Base-by-base conservation (phyloP, 2,329 filamentous ascomycete species). In the Phaeosphaeria sp. region DNA sequence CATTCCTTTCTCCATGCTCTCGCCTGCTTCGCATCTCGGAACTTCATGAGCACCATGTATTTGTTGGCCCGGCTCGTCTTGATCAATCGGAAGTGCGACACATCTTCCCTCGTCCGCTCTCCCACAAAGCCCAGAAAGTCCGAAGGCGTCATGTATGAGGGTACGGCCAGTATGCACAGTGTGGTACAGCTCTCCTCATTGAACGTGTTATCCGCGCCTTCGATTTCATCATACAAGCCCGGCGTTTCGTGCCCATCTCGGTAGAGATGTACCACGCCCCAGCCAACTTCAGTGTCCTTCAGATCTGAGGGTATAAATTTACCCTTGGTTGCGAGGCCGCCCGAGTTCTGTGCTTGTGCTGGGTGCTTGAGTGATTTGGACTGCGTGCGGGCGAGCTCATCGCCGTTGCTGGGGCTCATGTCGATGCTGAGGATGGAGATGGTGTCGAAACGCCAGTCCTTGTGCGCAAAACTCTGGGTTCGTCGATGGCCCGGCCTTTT, bases 11-110 rank as follows among this genome's bases (percentile, higher is more conserved):
- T 89, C 90, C 94, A 99, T 51, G 88, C 85, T 67, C 84, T 87
- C 15, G 95, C 95, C 61, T 87, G 87, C 69, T 85, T 86, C 27
- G 86, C 85, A 63, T 90, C 88, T 48, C 92, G 86, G 74, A 98
- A 97, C 79, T 97, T 97, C 86, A 99, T 90, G 60, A 99, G 82
- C 23, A 96, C 94, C 83, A 99, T 90, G 79, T 98, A 98, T 60
- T 93, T 87, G 77, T 96, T 97, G 76, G 92, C 89, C 62, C 89
- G 85, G 53, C 90, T 90, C 1, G 95, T 98, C 82, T 93, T 89
- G 55, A 99, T 91, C 87, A 99, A 92, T 52, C 95, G 85, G 73
- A 97, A 97, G 80, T 99, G 95, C 68, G 90, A 95, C 57, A 99
- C 92, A 59, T 93, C 86, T 56, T 90, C 87, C 74, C 91, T 87